Conservation (phyloP, 305 asterid species). For the Coffea humblotiana region DNA sequence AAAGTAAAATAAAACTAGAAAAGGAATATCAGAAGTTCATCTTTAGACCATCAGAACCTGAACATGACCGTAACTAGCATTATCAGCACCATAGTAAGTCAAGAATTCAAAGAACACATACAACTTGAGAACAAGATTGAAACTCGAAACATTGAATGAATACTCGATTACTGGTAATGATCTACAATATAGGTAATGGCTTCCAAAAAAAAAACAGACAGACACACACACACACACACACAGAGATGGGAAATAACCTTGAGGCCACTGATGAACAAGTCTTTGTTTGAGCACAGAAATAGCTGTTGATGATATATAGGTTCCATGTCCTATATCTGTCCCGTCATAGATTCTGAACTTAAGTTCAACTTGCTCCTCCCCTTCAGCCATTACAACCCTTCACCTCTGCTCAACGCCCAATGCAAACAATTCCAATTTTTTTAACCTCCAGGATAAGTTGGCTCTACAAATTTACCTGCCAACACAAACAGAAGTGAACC, state of each 20-base stretch:
- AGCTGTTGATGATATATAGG: constrained; percentile 42
- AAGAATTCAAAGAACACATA: neutral
- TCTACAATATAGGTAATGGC: neutral
- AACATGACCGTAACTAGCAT: neutral
- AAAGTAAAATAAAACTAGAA: too few species aligned
- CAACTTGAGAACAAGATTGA: neutral
- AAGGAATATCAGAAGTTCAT: neutral
- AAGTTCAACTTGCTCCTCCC: constrained; percentile 45
- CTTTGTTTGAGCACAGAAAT: constrained; percentile 36
- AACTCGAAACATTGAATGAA: neutral
- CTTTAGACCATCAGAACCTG: neutral
- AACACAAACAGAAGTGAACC: neutral
- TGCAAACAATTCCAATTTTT: neutral
- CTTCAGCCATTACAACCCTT: constrained; percentile 35
- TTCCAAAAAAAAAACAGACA: too few species aligned
- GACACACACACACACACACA: too few species aligned
- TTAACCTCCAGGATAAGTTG: neutral
- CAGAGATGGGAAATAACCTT: constrained; percentile 4
- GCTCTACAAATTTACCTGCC: constrained; percentile 3
- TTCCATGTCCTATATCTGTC: constrained; percentile 56
- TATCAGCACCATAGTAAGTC: neutral
- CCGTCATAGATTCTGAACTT: constrained; percentile 68
- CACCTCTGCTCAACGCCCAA: neutral
- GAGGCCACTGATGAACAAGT: constrained; percentile 30
- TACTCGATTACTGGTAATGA: neutral